phyloP scores from a whole-genome alignment of 768 basidiomycete species.

The Lactifluus pinguis region DNA sequence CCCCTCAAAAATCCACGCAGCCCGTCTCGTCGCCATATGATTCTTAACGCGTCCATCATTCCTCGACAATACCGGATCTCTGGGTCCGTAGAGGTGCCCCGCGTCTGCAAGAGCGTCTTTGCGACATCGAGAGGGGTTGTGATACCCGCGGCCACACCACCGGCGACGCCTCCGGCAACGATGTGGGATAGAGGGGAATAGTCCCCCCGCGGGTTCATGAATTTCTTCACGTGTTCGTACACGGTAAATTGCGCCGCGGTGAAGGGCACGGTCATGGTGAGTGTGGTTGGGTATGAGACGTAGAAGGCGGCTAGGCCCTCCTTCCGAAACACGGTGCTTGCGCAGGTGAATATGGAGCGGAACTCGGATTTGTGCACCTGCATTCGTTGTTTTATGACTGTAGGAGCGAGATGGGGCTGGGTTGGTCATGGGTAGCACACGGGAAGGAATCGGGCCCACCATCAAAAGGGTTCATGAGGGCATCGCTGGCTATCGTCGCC shows the following conservation, averaged over 20 bases:
- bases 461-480: constrained; percentile 99
- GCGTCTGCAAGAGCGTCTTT: constrained; percentile 93
- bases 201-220: constrained; percentile 74
- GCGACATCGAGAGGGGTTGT: constrained; percentile 97
- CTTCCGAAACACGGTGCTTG: constrained; percentile 68
- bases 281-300: constrained; percentile 95
- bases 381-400: constrained; percentile 99
- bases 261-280: constrained; percentile 95
- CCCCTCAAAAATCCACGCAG: constrained; percentile 80
- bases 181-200: constrained; percentile 96
- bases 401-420: constrained; percentile 11
- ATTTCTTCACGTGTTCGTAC: constrained; percentile 84
- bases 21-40: constrained; percentile 85
- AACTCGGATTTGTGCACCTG: constrained; percentile 92
- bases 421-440: neutral
- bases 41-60: constrained; percentile 78
- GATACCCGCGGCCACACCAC: constrained; percentile 88
- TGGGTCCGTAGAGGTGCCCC: constrained; percentile 77
- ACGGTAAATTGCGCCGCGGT: constrained; percentile 97
- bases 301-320: constrained; percentile 94
- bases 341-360: constrained; percentile 79
- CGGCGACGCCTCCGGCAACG: constrained; percentile 83
- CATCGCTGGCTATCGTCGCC: constrained; percentile 92
- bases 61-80: constrained; percentile 80
- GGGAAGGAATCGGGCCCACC: constrained; percentile 43